Conservation (phyloP, 1,284 basidiomycete genomes). For the Papiliotrema fonsecae region DNA sequence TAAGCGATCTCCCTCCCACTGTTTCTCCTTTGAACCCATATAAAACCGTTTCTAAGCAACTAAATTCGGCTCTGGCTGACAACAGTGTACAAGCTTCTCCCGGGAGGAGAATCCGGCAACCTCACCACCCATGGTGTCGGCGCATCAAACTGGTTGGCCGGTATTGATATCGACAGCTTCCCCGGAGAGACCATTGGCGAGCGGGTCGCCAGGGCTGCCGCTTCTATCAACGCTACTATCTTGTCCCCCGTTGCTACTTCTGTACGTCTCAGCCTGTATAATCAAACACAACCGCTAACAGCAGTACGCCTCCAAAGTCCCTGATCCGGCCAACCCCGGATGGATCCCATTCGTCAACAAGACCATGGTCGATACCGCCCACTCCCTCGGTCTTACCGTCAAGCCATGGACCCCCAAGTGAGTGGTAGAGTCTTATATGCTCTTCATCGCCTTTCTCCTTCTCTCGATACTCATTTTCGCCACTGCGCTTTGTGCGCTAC, state of each 20-base stretch:
- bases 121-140: conserved; percentile 30
- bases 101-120: conserved; percentile 23
- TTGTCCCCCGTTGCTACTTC: conserved; percentile 59
- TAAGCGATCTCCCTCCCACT: conserved; percentile 12
- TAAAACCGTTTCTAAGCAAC: too few species aligned
- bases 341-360: conserved; percentile 60
- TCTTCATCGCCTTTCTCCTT: not conserved
- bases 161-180: conserved; percentile 33
- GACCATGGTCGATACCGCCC: conserved; percentile 64
- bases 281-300: conserved; percentile 3
- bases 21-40: too few species aligned
- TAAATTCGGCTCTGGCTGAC: not conserved
- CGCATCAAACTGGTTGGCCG: conserved; percentile 34
- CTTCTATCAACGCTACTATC: conserved; percentile 60
- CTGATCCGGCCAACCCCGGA: conserved; percentile 52
- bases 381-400: conserved; percentile 59
- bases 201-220: conserved; percentile 56
- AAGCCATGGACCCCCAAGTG: conserved; percentile 66
- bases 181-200: conserved; percentile 24
- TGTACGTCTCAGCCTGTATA: conserved; percentile 1
- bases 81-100: conserved; percentile 22
- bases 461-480: too few species aligned
- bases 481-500: too few species aligned
- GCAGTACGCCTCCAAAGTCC: conserved; percentile 33
- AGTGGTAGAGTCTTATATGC: conserved; percentile 12